Percentiles rank a stretch among this genome's conserved stretches.
Conservation (phyloP, 805 yeast genomes). For the Kodamaea kaohsiungensis region DNA sequence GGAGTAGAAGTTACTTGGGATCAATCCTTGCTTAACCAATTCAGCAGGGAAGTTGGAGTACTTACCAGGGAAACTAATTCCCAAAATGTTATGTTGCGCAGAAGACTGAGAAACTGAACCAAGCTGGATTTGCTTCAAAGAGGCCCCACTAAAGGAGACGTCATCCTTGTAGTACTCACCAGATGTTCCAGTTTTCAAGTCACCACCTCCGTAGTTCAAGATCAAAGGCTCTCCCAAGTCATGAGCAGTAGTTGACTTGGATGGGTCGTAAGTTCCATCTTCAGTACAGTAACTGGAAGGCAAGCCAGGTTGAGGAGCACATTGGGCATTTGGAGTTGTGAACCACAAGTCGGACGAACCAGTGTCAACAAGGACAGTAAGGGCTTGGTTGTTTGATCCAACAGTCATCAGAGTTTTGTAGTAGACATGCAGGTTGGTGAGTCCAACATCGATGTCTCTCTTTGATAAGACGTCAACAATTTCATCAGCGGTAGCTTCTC, state of each 20-base stretch:
- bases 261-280: slow-evolving; percentile 10
- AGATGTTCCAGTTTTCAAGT: background rate
- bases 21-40: slow-evolving; percentile 58
- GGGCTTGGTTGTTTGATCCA: slow-evolving; percentile 7
- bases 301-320: background rate
- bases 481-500: background rate
- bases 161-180: slow-evolving; percentile 12
- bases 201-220: slow-evolving; percentile 5
- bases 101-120: slow-evolving; percentile 8
- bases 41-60: slow-evolving; percentile 70
- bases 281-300: background rate
- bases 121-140: slow-evolving; percentile 8
- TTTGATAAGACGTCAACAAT: background rate
- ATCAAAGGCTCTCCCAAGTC: background rate
- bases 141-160: slow-evolving; percentile 7
- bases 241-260: slow-evolving; percentile 11
- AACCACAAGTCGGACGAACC: slow-evolving; percentile 14
- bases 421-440: background rate
- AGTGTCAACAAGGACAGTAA: slow-evolving; percentile 14
- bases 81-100: slow-evolving; percentile 1
- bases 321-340: background rate
- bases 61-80: slow-evolving; percentile 8
- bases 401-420: background rate
- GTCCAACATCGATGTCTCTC: background rate
- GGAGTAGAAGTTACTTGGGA: slow-evolving; percentile 58